These are phyloP conservation scores for Lachnellula cervina DNA, from an alignment of 2,329 filamentous ascomycete genomes.

Conservation along the genomic window DNA sequence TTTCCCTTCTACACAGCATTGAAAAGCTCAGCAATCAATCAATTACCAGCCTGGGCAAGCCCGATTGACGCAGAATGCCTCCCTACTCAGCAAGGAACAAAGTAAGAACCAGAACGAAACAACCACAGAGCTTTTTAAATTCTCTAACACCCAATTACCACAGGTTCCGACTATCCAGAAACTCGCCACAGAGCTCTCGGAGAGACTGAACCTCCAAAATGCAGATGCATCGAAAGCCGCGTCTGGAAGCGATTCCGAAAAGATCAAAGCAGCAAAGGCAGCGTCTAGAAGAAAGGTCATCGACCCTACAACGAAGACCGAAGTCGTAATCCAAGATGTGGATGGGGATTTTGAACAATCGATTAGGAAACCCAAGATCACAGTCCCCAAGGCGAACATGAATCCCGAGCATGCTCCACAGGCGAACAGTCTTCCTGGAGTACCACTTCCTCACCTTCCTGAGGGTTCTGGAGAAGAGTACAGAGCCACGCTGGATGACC, in stretches of 20 bases:
- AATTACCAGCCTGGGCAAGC: background rate
- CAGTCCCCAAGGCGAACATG: conserved; percentile 12
- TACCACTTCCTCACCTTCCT: conserved; percentile 6
- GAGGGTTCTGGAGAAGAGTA: conserved; percentile 14
- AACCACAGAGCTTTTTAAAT: background rate
- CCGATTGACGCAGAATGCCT: conserved; percentile 7
- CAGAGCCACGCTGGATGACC: conserved; percentile 13
- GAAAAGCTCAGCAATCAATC: background rate
- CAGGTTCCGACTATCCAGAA: conserved; percentile 21
- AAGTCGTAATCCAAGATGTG: conserved; percentile 20
- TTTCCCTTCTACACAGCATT: background rate
- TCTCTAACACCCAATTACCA: background rate
- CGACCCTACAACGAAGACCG: conserved; percentile 20
- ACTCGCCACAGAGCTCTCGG: conserved; percentile 17
- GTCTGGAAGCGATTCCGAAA: conserved; percentile 17
- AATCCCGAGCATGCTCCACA: background rate
- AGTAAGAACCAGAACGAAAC: background rate
- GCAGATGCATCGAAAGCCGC: conserved; percentile 19
- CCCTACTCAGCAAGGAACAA: conserved; percentile 21
- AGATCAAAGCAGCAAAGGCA: conserved; percentile 17
- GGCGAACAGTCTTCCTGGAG: background rate
- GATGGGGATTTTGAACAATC: conserved; percentile 19
- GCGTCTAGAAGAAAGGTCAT: conserved; percentile 17
- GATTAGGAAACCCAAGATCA: conserved; percentile 16
- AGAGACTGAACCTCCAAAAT: conserved; percentile 18